These are phyloP conservation scores for Pseudopyricularia cyperi DNA, from an alignment of 2,329 filamentous ascomycete species.

Conservation along the genomic window DNA sequence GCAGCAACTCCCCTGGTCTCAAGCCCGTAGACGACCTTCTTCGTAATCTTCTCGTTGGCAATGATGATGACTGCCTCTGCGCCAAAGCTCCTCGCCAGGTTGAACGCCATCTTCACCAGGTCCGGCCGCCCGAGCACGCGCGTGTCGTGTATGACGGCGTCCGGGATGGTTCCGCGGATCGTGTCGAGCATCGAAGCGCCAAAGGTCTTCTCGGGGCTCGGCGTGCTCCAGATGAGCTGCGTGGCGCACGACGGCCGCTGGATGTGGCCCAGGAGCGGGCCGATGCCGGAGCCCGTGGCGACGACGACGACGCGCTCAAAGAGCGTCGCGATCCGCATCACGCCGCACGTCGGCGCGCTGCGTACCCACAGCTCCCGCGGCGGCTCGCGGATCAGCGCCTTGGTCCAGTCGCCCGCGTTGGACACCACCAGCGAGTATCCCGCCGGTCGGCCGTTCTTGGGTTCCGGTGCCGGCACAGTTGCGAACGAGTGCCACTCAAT, in stretches of 20 bases:
- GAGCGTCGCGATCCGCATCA: conserved; percentile 40
- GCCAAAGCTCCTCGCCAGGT: conserved; percentile 9
- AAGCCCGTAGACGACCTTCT: conserved; percentile 15
- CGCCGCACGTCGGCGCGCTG: conserved; percentile 40
- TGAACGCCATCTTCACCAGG: conserved; percentile 12
- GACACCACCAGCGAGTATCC: conserved; percentile 44
- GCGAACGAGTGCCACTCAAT: conserved; percentile 52
- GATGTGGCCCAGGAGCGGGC: conserved; percentile 41
- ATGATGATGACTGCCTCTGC: conserved; percentile 19
- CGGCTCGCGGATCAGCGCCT: conserved; percentile 35
- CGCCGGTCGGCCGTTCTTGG: conserved; percentile 6
- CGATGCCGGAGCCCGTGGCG: conserved; percentile 49
- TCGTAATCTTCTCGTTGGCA: conserved; percentile 17
- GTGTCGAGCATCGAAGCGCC: conserved; percentile 12
- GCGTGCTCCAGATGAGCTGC: conserved; percentile 16
- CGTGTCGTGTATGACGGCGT: conserved; percentile 19
- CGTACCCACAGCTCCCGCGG: conserved; percentile 42
- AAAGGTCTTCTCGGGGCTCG: conserved; percentile 14
- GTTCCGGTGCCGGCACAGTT: conserved; percentile 34
- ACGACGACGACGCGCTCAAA: conserved; percentile 43
- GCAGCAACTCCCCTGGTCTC: conserved; percentile 16
- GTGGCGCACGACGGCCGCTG: conserved; percentile 14
- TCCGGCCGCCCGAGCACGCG: conserved; percentile 14
- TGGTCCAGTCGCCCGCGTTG: conserved; percentile 51
- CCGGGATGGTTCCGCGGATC: conserved; percentile 12